phyloP scores from a whole-genome alignment of 129 eudicot species.

The Artemisia argyi region DNA sequence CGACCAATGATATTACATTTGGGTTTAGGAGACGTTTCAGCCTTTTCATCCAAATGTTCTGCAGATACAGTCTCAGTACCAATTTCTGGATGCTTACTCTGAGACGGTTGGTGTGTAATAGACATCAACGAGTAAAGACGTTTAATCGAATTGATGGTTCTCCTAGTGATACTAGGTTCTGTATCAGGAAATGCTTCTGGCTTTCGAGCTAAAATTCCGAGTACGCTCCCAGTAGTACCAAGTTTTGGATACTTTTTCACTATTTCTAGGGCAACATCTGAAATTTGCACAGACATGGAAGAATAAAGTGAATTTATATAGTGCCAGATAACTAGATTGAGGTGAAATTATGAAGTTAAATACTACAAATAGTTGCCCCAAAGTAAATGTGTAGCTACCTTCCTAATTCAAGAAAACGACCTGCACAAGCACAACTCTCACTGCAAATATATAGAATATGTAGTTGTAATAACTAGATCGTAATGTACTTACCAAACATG shows the following conservation, averaged over 20 bases:
- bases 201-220: slow-evolving; percentile 9
- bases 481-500: slow-evolving; percentile 29
- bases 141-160: background rate
- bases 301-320: too few species aligned
- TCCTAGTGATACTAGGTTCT: background rate
- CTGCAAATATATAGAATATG: background rate
- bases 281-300: too few species aligned
- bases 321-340: too few species aligned
- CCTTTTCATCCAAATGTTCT: background rate
- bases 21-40: background rate
- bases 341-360: too few species aligned
- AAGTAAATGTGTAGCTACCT: too few species aligned
- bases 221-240: slow-evolving; percentile 9
- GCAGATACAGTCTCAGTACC: background rate
- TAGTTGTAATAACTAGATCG: background rate
- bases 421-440: background rate
- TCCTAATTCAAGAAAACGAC: background rate
- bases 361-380: too few species aligned
- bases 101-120: background rate
- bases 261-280: slow-evolving; percentile 41
- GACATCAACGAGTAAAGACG: background rate
- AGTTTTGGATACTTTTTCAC: slow-evolving; percentile 20
- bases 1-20: background rate
- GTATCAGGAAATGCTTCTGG: slow-evolving; percentile 1
- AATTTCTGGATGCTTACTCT: background rate